Base-by-base conservation (phyloP, 768 basidiomycete genomes). In the Clavulina sp. region DNA sequence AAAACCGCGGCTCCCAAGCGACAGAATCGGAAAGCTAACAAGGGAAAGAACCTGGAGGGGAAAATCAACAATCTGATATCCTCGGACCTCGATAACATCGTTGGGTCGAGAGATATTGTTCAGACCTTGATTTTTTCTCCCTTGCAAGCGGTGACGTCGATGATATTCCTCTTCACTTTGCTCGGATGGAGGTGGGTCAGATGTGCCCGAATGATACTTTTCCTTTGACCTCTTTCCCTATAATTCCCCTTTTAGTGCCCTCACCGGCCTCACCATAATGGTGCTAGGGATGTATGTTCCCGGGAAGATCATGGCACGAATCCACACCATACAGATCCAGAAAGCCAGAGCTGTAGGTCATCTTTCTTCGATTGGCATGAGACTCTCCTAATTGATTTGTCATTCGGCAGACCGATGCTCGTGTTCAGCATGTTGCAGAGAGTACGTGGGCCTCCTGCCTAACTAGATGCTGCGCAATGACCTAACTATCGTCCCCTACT, bases 21-120 rank as follows among this genome's bases (percentile, higher is more conserved):
- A n/a, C n/a, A n/a, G n/a, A n/a, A n/a, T n/a, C 49, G 52, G 23
- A 46, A 38, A 9, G 31, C 44, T 13, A n/a, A n/a, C n/a, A n/a
- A n/a, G n/a, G n/a, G n/a, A n/a, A 33, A 13, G 16, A 77, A 79
- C 59, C 63, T 83, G n/a, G 73, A 77, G 32, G 84, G 84, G 5
- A 82, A 76, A 60, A 78, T 86, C 60, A 85, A 80, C 61, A 85
- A 84, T 51, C 65, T 85, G 4, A 73, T 83, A 31, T 77, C 81
- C 5, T 76, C 78, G 1, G 84, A 86, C 62, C 58, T 74, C 18
- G 61, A 64, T 19, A 63, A 67, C 51, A 61, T 69, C 28, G 57
- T 64, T 13, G 64, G 29, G 64, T 41, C 54, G 65, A 26, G 65
- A 67, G 53, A 49, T 32, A 53, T 70, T 47, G 55, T 67, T 26